Conservation (phyloP, 352 stramenopile genomes). For the Aphanomyces stellatus region DNA sequence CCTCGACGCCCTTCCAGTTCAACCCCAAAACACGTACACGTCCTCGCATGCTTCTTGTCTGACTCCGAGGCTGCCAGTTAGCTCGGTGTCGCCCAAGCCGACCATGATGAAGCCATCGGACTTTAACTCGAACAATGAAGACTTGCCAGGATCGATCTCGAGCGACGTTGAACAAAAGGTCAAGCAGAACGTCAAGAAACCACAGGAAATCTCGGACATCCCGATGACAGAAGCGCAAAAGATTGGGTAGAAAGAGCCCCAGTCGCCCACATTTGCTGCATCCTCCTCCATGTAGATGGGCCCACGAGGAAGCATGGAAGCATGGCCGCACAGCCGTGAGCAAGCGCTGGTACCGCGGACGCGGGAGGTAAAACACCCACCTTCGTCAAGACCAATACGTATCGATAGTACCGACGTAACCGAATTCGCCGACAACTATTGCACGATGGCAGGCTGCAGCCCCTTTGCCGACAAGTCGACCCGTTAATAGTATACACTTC, state of each 20-base stretch:
- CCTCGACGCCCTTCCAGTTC: slow-evolving; percentile 70
- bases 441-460: slow-evolving; percentile 77
- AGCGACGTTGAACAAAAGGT: slow-evolving; percentile 38
- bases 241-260: slow-evolving; percentile 37
- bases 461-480: slow-evolving; percentile 81
- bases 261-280: background rate
- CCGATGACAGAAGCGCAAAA: slow-evolving; percentile 71
- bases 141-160: slow-evolving; percentile 30
- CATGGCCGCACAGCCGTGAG: slow-evolving; percentile 66
- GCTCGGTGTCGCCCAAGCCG: slow-evolving; percentile 62
- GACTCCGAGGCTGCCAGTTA: slow-evolving; percentile 33
- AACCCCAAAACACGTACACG: slow-evolving; percentile 68
- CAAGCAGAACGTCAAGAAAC: slow-evolving; percentile 52
- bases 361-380: slow-evolving; percentile 43
- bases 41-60: background rate
- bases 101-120: slow-evolving; percentile 64
- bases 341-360: slow-evolving; percentile 72
- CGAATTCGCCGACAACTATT: slow-evolving; percentile 76
- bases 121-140: slow-evolving; percentile 40
- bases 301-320: slow-evolving; percentile 59
- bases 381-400: background rate
- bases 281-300: slow-evolving; percentile 33
- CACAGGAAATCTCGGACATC: slow-evolving; percentile 48
- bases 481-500: too few species aligned
- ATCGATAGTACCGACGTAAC: slow-evolving; percentile 64